Conservation (phyloP, 352 stramenopile species). For the Globisporangium parvum region DNA sequence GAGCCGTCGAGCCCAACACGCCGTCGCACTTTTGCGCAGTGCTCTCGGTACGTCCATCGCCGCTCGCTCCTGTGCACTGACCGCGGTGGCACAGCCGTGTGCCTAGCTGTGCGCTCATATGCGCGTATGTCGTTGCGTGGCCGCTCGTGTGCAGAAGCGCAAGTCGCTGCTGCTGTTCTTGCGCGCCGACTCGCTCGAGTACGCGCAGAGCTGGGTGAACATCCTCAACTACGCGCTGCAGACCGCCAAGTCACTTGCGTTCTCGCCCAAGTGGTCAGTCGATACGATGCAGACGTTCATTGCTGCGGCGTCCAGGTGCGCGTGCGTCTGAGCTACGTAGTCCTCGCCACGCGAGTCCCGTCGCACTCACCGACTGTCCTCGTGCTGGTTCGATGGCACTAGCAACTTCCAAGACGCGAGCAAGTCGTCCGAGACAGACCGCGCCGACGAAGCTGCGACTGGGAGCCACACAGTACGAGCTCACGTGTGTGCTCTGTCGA, state of each 20-base stretch:
- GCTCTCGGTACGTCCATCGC: conserved; percentile 44
- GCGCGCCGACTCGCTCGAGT: conserved; percentile 63
- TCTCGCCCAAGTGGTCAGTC: conserved; percentile 53
- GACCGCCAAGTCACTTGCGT: conserved; percentile 60
- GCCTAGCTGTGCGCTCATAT: too few species aligned
- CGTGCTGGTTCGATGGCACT: background rate
- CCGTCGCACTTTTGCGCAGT: conserved; percentile 63
- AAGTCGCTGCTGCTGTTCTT: conserved; percentile 80
- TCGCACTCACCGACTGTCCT: background rate
- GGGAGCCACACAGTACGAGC: background rate
- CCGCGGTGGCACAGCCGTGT: too few species aligned
- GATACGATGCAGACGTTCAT: conserved; percentile 78
- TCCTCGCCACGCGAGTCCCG: background rate
- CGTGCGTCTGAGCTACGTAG: too few species aligned
- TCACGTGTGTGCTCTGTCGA: too few species aligned
- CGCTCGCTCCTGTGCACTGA: too few species aligned
- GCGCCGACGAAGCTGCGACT: background rate
- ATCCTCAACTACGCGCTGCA: conserved; percentile 76
- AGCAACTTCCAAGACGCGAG: conserved; percentile 16
- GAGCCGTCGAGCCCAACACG: conserved; percentile 52
- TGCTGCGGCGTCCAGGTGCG: conserved; percentile 50
- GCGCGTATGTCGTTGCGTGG: background rate
- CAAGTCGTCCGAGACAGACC: background rate
- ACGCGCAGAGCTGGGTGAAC: conserved; percentile 68
- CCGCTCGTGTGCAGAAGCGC: conserved; percentile 55